A percentile compares a stretch with the other conserved stretches of the same genome.
phyloP scores from a whole-genome alignment of 2,329 filamentous ascomycete species.

The Alternaria sp. region DNA sequence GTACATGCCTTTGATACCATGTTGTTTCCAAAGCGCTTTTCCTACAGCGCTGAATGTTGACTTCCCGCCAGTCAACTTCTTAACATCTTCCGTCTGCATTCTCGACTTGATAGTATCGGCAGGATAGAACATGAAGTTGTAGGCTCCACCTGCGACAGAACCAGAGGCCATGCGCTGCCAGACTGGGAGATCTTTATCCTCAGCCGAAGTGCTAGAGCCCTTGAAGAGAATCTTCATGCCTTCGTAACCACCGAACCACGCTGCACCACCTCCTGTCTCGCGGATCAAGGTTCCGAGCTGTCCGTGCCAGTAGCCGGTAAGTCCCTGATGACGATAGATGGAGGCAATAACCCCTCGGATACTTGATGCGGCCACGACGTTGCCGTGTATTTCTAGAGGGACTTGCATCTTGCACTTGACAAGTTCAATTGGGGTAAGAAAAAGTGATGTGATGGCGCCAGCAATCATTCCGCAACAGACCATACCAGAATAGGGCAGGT shows the following conservation, averaged over 20 bases:
- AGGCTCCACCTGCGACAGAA: constrained; percentile 86
- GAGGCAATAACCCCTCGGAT: constrained; percentile 77
- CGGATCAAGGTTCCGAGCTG: constrained; percentile 92
- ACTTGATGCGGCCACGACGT: constrained; percentile 61
- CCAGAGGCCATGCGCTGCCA: constrained; percentile 90
- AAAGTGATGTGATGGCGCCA: constrained; percentile 86
- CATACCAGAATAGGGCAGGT: constrained; percentile 77
- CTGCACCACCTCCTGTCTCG: constrained; percentile 89
- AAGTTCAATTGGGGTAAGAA: constrained; percentile 93
- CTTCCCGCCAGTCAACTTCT: constrained; percentile 60
- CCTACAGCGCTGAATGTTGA: constrained; percentile 78
- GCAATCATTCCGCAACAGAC: constrained; percentile 84
- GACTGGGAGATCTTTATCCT: constrained; percentile 70
- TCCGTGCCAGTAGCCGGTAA: constrained; percentile 92
- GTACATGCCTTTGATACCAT: constrained; percentile 86
- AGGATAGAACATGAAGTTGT: constrained; percentile 97
- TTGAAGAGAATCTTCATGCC: constrained; percentile 73
- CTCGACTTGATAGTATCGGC: constrained; percentile 97
- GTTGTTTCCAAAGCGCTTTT: constrained; percentile 77
- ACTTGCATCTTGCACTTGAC: constrained; percentile 99
- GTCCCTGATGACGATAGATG: constrained; percentile 81
- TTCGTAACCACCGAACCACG: constrained; percentile 78
- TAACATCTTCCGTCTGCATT: constrained; percentile 87
- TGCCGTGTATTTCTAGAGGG: constrained; percentile 57
- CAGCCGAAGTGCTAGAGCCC: constrained; percentile 52